Evolutionary conservation across 2,329 filamentous ascomycete species (phyloP), one percentile per base, ranked within the genome.

Genomic region (Aspergillus glaucus): DNA sequence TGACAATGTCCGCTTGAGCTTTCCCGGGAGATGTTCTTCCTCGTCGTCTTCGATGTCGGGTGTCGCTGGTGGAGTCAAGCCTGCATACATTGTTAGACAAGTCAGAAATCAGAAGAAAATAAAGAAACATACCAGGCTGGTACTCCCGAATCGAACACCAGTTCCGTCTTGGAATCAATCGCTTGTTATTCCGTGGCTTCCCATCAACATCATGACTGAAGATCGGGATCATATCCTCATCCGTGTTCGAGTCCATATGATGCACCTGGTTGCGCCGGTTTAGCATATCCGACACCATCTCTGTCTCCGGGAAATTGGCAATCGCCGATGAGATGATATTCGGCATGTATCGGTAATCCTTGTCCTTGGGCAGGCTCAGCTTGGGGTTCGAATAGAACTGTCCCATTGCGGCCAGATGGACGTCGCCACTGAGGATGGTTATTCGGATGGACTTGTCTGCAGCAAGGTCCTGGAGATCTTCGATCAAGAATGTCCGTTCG

Each of bases 321-420:
- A 98, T 97, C 10, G 91, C 90, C 0, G 91, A 96, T 1, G 90
- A 94, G 57, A 97, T 84, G 51, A 98, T 74, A 61, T 98, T 98
- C 4, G 90, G 88, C 86, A 98, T 98, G 65, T 98, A 98, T 53
- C 93, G 81, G 62, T 93, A 91, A 65, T 98, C 93, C 56, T 84
- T 84, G 70, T 97, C 88, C 68, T 96, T 97, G 3, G 87, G 75
- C 28, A 95, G 75, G 5, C 84, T 79, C 19, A 92, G 76, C 67
- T 89, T 93, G 12, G 89, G 85, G 63, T 94, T 94, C 8, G 88
- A 93, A 71, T 92, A 96, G 71, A 98, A 97, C 58, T 95, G 91
- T 2, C 93, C 93, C 36, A 96, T 81, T 7, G 90, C 93, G 10
- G 86, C 91, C 22, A 98, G 78, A 68, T 97, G 91, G 17, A 97